Evolutionary conservation across 768 basidiomycete genomes (phyloP), one percentile per base, ranked within the genome.

Genomic region (Artomyces pyxidatus): DNA sequence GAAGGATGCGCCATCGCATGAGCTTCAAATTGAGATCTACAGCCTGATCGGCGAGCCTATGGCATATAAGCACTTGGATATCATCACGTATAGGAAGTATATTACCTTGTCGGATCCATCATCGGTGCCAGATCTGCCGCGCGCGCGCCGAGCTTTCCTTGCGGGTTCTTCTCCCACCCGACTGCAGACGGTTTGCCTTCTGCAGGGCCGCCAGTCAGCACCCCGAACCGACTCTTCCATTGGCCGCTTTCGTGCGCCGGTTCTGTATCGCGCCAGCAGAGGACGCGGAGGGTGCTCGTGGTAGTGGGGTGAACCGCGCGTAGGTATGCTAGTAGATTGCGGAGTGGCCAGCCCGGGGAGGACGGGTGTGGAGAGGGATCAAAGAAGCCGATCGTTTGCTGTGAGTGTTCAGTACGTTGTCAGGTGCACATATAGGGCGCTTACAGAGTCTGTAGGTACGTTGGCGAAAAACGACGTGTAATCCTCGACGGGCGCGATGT

Each of bases 1-100:
- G 96, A 17, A 98, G 71, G 55, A 98, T 92, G 17, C 95, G 78
- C 95, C 95, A 98, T 17, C 91, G 79, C 95, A 99, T 98, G 37
- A 99, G 76, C 63, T 97, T 97, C 42, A 98, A 72, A 62, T 98
- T 99, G 35, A 99, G 72, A 66, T 97, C 93, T n/a, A 98, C 92
- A 0, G 96, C 96, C 65, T 99, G 95, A 55, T 89, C 83, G 1
- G 95, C 94, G 4, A 98, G 77, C 57, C 92, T 92, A 54, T 6
- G n/a, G 17, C 19, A 30, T n/a, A 29, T 27, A 21, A 47, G 21
- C 23, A 5, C 27, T 16, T 32, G n/a, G 30, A 10, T 17, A 28
- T 0, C 6, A 11, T 8, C 16, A 1, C 10, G 35, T 10, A 17
- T 9, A 19, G 37, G 25, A 25, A 52, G 23, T 19, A 39, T 22